Conservation (phyloP, 2,329 filamentous ascomycete species). For the Chaetomiaceae sp. region DNA sequence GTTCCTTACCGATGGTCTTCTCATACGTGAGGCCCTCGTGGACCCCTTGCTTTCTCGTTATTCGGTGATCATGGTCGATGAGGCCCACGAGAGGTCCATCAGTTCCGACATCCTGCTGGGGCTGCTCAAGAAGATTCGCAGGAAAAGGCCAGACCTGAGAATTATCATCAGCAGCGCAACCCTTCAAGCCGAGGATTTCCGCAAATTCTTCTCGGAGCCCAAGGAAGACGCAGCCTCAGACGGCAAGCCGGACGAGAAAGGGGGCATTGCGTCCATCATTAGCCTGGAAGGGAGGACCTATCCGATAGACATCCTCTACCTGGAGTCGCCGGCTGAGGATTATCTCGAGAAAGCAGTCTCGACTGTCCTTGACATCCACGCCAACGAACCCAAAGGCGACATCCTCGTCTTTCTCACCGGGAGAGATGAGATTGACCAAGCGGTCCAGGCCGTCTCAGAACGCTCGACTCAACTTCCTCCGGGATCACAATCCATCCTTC, state of each 20-base stretch:
- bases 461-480: slow-evolving; percentile 60
- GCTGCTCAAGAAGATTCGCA: slow-evolving; percentile 83
- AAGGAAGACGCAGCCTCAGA: slow-evolving; percentile 36
- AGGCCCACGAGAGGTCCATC: slow-evolving; percentile 90
- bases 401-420: slow-evolving; percentile 90
- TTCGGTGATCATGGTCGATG: slow-evolving; percentile 95
- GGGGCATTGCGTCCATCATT: slow-evolving; percentile 57
- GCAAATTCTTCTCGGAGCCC: slow-evolving; percentile 63
- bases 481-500: slow-evolving; percentile 56
- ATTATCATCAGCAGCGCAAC: slow-evolving; percentile 94
- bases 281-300: slow-evolving; percentile 84
- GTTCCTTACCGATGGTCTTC: slow-evolving; percentile 88
- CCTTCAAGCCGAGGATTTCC: slow-evolving; percentile 80
- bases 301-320: slow-evolving; percentile 80
- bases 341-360: slow-evolving; percentile 81
- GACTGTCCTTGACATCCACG: slow-evolving; percentile 83
- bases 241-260: slow-evolving; percentile 27
- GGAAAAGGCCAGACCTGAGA: slow-evolving; percentile 72
- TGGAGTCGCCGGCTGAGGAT: slow-evolving; percentile 73
- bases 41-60: slow-evolving; percentile 89
- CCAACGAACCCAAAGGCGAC: slow-evolving; percentile 74
- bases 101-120: slow-evolving; percentile 90
- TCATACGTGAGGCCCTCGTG: slow-evolving; percentile 87
- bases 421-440: slow-evolving; percentile 83
- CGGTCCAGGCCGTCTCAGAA: slow-evolving; percentile 74